Evolutionary conservation across 768 basidiomycete species (phyloP), one percentile per base, ranked within the genome.

Genomic region (Lactarius evosmus): DNA sequence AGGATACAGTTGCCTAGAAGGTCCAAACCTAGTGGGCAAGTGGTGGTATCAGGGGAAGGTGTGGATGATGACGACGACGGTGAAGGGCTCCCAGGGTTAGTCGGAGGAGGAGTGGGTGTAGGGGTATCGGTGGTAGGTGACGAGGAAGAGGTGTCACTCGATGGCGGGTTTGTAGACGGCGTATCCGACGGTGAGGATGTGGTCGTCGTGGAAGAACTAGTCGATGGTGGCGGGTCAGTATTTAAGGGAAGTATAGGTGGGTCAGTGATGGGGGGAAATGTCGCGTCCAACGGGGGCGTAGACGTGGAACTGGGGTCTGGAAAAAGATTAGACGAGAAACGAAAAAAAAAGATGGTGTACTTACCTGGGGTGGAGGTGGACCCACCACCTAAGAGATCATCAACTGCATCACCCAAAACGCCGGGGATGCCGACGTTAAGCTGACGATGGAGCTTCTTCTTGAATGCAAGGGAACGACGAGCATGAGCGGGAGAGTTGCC

Each of bases 51-150:
- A 12, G 62, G 17, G 17, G 67, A 25, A 9, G 70, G 51, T 4
- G 62, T 53, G 16, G 66, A 53, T 33, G 61, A 22, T 34, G 56
- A 54, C 22, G 62, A 38, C 17, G 58, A 33, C 8, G 65, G 41
- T 27, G 51, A n/a, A 7, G 68, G 58, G 29, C 29, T 19, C 53
- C 25, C 49, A 44, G 14, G 57, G 49, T 9, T 22, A 30, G 27
- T 40, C 17, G 53, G 50, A 19, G 52, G 7, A 29, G 58, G 36
- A 29, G 58, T 51, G 69, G 62, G 0, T 62, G 64, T 27, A 50
- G 68, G 3, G 66, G 66, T 25, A 67, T 66, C 12, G 27, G 69
- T 58, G 8, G 59, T 50, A 11, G 54, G 2, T n/a, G 64, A 55
- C 6, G 67, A 33, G 16, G 60, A 25, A 4, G 70, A 46, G 14